Conservation (phyloP, 306 rosid genomes). For the Aeschynomene evenia region DNA sequence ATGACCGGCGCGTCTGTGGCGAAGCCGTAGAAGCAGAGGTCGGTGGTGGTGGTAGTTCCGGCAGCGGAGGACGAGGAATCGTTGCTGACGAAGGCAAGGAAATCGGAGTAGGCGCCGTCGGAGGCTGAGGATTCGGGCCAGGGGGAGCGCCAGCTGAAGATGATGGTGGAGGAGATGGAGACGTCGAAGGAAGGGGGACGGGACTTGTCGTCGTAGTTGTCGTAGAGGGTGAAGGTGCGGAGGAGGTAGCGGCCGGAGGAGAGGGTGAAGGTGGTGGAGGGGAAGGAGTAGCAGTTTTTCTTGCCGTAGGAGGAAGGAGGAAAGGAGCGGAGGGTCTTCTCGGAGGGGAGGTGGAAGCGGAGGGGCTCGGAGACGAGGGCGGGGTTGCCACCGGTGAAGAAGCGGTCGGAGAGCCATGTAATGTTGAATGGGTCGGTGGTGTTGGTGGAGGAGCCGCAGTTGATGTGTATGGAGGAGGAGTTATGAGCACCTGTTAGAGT, state of each 20-base stretch:
- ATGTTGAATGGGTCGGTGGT: slow-evolving; percentile 59
- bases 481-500: slow-evolving; percentile 32
- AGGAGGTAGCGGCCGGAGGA: slow-evolving; percentile 69
- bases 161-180: slow-evolving; percentile 64
- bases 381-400: slow-evolving; percentile 65
- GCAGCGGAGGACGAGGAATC: slow-evolving; percentile 44
- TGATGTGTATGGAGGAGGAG: slow-evolving; percentile 64
- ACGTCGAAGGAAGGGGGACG: slow-evolving; percentile 86
- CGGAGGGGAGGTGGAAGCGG: slow-evolving; percentile 56
- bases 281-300: slow-evolving; percentile 81
- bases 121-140: slow-evolving; percentile 60
- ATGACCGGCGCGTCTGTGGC: slow-evolving; percentile 88
- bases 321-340: slow-evolving; percentile 87
- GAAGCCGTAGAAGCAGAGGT: slow-evolving; percentile 82
- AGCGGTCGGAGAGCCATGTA: slow-evolving; percentile 80
- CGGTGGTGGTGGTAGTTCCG: slow-evolving; percentile 30
- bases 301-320: slow-evolving; percentile 69
- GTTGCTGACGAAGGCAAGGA: slow-evolving; percentile 44
- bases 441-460: slow-evolving; percentile 69
- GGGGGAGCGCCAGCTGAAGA: slow-evolving; percentile 93
- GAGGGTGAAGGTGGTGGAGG: slow-evolving; percentile 37
- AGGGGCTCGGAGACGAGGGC: slow-evolving; percentile 82
- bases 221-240: slow-evolving; percentile 86
- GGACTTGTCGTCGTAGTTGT: slow-evolving; percentile 86
- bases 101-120: slow-evolving; percentile 84